Evolutionary conservation across 208 protist species (phyloP).

Genomic region (Crithidia mellificae): DNA sequence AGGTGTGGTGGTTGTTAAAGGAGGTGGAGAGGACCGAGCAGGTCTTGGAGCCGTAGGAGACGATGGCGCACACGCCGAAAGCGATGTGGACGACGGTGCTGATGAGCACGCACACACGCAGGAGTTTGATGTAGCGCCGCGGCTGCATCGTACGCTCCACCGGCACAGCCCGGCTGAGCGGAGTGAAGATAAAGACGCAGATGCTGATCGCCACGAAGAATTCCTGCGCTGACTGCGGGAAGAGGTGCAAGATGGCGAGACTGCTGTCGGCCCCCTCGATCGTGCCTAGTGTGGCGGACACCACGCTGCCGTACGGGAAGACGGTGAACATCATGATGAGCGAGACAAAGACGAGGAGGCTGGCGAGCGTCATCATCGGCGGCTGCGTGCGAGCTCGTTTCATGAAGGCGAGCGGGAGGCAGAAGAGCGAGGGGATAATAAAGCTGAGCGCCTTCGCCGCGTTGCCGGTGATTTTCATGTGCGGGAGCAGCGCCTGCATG

Average conservation of each 20-base stretch:
- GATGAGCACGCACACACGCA: constrained; percentile 23
- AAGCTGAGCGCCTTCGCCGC: constrained; percentile 35
- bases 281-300: not conserved
- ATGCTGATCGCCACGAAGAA: constrained; percentile 46
- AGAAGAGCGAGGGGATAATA: constrained; percentile 42
- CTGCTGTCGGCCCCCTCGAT: not conserved
- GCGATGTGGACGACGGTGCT: constrained; percentile 31
- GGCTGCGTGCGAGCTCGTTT: constrained; percentile 42
- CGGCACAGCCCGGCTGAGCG: constrained; percentile 34
- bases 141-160: constrained; percentile 49
- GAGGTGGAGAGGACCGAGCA: constrained; percentile 47
- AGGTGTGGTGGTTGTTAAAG: constrained; percentile 26
- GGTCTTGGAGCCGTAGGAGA: constrained; percentile 36
- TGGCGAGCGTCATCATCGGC: constrained; percentile 35
- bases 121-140: constrained; percentile 29
- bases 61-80: constrained; percentile 42
- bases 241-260: constrained; percentile 21
- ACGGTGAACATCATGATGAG: constrained; percentile 37
- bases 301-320: constrained; percentile 28
- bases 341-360: constrained; percentile 36
- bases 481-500: constrained; percentile 32
- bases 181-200: constrained; percentile 31
- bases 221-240: constrained; percentile 25
- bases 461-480: constrained; percentile 32
- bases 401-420: constrained; percentile 47